Percentiles rank a stretch among this genome's conserved stretches.
These are phyloP conservation scores for Neltuma alba DNA, from an alignment of 306 rosid genomes.

Conservation along the genomic window DNA sequence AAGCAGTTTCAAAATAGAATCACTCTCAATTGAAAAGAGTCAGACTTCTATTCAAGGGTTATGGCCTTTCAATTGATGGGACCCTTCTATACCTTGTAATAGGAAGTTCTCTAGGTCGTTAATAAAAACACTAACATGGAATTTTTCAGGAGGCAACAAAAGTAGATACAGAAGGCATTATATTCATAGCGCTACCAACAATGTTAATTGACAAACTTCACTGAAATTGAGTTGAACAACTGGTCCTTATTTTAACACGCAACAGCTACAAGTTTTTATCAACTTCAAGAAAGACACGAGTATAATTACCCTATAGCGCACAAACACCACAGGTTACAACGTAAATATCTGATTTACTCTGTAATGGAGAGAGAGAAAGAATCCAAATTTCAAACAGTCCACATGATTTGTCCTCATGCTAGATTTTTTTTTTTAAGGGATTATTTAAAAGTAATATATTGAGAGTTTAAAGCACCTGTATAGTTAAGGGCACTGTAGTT, in stretches of 20 bases:
- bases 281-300: neutral
- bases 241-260: conserved; percentile 9
- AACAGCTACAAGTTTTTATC: conserved; percentile 19
- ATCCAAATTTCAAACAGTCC: neutral
- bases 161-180: conserved; percentile 25
- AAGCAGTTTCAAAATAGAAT: conserved; percentile 26
- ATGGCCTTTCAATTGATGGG: neutral
- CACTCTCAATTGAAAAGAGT: conserved; percentile 24
- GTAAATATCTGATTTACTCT: neutral
- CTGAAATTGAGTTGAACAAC: conserved; percentile 18
- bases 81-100: neutral
- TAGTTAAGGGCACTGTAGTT: conserved; percentile 97
- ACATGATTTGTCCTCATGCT: neutral
- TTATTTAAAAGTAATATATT: neutral
- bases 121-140: neutral
- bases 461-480: conserved; percentile 61
- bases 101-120: neutral
- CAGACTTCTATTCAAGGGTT: conserved; percentile 9
- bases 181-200: conserved; percentile 16
- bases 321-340: neutral
- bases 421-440: neutral
- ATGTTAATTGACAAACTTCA: conserved; percentile 29
- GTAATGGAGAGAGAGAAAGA: neutral
- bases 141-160: neutral
- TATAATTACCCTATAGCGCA: neutral